Conservation (phyloP, 179 eudicot species). For the Silene coronaria region DNA sequence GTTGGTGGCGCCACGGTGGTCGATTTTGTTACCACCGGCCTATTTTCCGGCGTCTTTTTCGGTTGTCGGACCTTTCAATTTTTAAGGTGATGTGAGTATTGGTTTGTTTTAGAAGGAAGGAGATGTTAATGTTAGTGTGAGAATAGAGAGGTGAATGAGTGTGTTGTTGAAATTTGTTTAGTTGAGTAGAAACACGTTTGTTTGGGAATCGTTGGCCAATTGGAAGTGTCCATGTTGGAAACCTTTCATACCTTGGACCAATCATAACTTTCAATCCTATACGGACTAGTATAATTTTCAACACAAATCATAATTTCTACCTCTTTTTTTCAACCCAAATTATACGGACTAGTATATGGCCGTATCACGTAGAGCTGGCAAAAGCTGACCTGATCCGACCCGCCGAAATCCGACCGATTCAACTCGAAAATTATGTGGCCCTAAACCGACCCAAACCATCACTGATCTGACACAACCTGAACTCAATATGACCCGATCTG, state of each 20-base stretch:
- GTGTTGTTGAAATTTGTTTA: not conserved
- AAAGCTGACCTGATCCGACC: no score
- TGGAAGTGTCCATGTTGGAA: constrained; percentile 8
- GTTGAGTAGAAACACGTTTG: constrained; percentile 20
- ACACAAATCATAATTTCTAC: no score
- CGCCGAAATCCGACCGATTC: no score
- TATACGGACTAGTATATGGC: no score
- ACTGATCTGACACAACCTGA: no score
- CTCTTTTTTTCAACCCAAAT: no score
- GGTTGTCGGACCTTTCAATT: not conserved
- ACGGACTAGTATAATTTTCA: no score
- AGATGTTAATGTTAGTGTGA: not conserved
- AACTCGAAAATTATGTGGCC: no score
- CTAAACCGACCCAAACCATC: no score
- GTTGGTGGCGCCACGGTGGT: constrained; percentile 32
- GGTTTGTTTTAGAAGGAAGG: no score
- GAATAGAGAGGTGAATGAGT: not conserved
- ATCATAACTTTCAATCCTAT: constrained; percentile 3
- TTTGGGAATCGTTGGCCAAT: constrained; percentile 11
- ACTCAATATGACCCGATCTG: no score
- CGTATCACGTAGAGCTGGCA: no score
- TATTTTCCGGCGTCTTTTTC: constrained; percentile 19
- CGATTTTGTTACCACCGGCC: constrained; percentile 16
- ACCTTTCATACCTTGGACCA: constrained; percentile 9
- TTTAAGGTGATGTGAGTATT: not conserved